Percentiles rank a stretch among this genome's conserved stretches.
phyloP scores from a whole-genome alignment of 108 stramenopile genomes.

The Skeletonema tropicum region DNA sequence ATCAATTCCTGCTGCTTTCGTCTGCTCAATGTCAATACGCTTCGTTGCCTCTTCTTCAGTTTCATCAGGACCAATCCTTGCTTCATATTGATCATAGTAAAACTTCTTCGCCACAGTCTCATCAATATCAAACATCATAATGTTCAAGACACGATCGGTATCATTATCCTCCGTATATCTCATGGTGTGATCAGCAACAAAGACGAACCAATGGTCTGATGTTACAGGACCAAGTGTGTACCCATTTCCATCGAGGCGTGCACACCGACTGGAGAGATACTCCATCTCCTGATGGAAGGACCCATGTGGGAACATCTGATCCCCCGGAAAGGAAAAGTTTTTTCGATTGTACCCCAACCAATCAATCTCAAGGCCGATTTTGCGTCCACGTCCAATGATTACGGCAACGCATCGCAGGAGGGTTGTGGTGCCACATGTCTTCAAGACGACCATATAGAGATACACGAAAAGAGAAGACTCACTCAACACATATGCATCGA shows the following conservation, averaged over 20 bases:
- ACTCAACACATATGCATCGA: conserved; percentile 95
- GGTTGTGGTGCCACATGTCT: conserved; percentile 99
- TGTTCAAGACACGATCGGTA: conserved; percentile 98
- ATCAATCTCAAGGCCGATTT: conserved; percentile 93
- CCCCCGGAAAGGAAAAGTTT: conserved; percentile 97
- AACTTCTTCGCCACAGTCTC: conserved; percentile 87
- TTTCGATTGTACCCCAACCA: conserved; percentile 99
- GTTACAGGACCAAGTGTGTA: conserved; percentile 99
- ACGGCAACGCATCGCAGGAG: conserved; percentile 94
- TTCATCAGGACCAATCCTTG: conserved; percentile 60
- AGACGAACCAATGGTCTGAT: conserved; percentile 99
- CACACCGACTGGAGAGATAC: conserved; percentile 90
- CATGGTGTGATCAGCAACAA: conserved; percentile 97
- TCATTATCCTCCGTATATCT: conserved; percentile 69
- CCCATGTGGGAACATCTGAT: conserved; percentile 91
- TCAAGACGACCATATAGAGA: conserved; percentile 97
- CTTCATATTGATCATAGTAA: conserved; percentile 80
- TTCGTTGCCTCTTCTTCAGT: conserved; percentile 81
- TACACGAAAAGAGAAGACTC: conserved; percentile 99
- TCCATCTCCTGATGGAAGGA: conserved; percentile 93
- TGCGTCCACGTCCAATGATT: conserved; percentile 88
- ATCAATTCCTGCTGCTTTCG: conserved; percentile 83
- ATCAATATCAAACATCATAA: conserved; percentile 99
- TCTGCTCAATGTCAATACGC: conserved; percentile 81
- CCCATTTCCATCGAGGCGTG: conserved; percentile 93